Evolutionary conservation across 2,329 filamentous ascomycete genomes (phyloP).

Genomic region (Dothideomycetes sp.): DNA sequence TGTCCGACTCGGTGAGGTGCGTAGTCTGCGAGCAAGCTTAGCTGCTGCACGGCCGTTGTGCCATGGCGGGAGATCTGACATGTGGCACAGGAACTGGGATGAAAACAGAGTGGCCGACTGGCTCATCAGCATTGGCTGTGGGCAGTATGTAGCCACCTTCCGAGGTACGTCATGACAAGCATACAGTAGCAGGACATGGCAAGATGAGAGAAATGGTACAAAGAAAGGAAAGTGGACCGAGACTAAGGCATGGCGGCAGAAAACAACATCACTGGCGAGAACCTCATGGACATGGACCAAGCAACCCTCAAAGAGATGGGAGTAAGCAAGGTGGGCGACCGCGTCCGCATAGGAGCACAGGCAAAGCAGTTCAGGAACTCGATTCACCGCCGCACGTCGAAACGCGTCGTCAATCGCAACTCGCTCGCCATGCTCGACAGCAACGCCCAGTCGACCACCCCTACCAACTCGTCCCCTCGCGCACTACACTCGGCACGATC

Average conservation of each 20-base stretch:
- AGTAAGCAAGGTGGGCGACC: conserved; percentile 93
- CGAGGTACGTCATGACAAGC: conserved; percentile 36
- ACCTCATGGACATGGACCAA: conserved; percentile 93
- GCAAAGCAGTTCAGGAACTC: conserved; percentile 38
- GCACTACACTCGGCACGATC: conserved; percentile 38
- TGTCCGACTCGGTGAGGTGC: conserved; percentile 48
- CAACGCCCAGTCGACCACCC: conserved; percentile 31
- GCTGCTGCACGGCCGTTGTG: neutral
- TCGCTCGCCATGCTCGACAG: conserved; percentile 73
- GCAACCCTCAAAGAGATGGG: conserved; percentile 95
- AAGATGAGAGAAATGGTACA: no score
- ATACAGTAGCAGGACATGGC: neutral
- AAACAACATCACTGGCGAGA: conserved; percentile 97
- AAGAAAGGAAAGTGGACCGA: no score
- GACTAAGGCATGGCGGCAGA: conserved; percentile 32
- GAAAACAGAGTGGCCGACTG: conserved; percentile 88
- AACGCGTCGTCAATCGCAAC: conserved; percentile 62
- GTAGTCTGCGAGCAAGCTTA: conserved; percentile 4
- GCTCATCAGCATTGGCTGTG: conserved; percentile 80
- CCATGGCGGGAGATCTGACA: neutral
- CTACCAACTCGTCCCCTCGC: conserved; percentile 8
- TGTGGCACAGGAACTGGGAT: conserved; percentile 55
- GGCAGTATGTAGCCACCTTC: conserved; percentile 86
- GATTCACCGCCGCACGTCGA: conserved; percentile 41
- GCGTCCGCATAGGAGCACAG: conserved; percentile 62